phyloP scores from a whole-genome alignment of 2,329 filamentous ascomycete genomes.

The Plectosphaerella cucumerina region DNA sequence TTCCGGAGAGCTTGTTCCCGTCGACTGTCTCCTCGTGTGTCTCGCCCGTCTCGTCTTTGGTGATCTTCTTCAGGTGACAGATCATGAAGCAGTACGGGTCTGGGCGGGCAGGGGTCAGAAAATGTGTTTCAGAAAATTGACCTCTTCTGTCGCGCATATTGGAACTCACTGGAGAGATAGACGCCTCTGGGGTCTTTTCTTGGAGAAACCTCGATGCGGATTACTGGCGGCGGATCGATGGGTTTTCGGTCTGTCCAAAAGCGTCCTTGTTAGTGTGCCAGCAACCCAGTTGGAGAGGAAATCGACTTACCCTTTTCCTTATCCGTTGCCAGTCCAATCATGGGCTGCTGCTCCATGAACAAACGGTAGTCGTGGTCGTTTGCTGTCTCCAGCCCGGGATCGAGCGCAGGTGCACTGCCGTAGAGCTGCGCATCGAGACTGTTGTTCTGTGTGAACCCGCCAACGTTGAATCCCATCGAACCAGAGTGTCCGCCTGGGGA shows the following conservation, averaged over 20 bases:
- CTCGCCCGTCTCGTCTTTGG: constrained; percentile 14
- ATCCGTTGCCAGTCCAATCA: not conserved
- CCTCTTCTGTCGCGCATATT: constrained; percentile 3
- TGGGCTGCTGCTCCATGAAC: not conserved
- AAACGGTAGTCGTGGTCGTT: not conserved
- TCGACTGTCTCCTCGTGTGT: constrained; percentile 17
- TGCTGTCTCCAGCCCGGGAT: not conserved
- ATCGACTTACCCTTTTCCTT: not conserved
- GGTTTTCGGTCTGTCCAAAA: constrained; percentile 66
- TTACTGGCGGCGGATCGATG: constrained; percentile 81
- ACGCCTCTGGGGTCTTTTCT: constrained; percentile 33
- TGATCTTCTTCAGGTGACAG: constrained; percentile 35
- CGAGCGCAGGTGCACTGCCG: not conserved
- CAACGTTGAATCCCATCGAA: not conserved
- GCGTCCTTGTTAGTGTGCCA: not conserved
- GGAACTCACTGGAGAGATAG: constrained; percentile 50
- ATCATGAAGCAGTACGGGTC: constrained; percentile 47
- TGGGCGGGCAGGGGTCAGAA: constrained; percentile 17
- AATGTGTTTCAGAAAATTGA: constrained; percentile 4
- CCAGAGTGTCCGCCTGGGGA: not conserved
- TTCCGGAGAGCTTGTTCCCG: constrained; percentile 59
- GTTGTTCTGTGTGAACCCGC: not conserved
- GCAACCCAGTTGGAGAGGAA: not conserved
- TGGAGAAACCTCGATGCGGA: constrained; percentile 59
- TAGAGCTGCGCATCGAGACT: not conserved